Evolutionary conservation across 306 rosid genomes (phyloP).

Genomic region (Rosa multiflora): DNA sequence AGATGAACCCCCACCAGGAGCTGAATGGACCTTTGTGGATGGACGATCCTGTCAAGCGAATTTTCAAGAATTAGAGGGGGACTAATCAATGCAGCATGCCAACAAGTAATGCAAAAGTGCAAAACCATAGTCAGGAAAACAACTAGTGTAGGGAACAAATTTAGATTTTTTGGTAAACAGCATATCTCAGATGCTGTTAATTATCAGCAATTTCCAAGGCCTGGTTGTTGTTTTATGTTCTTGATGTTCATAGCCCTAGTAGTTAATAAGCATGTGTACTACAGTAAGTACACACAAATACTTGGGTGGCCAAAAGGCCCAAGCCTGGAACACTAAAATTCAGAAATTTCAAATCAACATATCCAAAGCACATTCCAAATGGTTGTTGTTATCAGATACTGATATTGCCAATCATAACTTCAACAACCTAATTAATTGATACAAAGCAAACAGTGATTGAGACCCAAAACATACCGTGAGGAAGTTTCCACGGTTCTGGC

Average conservation of each 20-base stretch:
- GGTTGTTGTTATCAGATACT: not conserved
- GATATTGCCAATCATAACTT: not conserved
- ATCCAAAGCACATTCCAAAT: not conserved
- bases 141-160: not conserved
- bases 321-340: not conserved
- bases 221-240: not conserved
- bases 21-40: constrained; percentile 20
- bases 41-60: constrained; percentile 17
- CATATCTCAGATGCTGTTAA: not conserved
- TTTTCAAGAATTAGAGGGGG: not conserved
- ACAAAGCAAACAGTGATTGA: not conserved
- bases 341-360: not conserved
- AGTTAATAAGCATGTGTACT: not conserved
- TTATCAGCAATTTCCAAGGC: not conserved
- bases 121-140: not conserved
- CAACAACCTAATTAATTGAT: not conserved
- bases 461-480: constrained; percentile 24
- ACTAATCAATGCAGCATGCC: not conserved
- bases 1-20: constrained; percentile 27
- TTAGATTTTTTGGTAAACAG: not conserved
- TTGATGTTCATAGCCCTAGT: not conserved
- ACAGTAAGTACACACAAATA: not conserved
- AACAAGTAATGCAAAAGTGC: not conserved
- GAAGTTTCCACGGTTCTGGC: constrained; percentile 36
- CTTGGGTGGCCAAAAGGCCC: not conserved